Evolutionary conservation across 805 yeast species (phyloP), one percentile per base, ranked within the genome.

Genomic region (Metahyphopichia silvanorum): DNA sequence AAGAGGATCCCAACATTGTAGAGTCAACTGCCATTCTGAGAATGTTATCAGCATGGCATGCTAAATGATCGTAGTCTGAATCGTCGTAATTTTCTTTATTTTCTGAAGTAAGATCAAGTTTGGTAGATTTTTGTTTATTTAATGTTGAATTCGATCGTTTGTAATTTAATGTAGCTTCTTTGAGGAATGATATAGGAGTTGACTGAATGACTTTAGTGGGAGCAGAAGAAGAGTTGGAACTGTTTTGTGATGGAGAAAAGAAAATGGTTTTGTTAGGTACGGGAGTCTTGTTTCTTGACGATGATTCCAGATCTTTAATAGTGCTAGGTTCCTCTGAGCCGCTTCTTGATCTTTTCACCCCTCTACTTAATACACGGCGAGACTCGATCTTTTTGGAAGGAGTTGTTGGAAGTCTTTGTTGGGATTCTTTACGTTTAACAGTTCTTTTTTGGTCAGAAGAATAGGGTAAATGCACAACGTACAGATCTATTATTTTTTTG

Each of bases 21-120:
- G 73, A 60, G 38, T 67, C 73, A 29, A 67, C 66, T 4, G 73
- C 73, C 72, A 67, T 66, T 15, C 68, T 49, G 57, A 67, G 51
- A 34, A 67, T 67, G 34, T 63, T 64, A 31, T 66, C 66, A 2
- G 73, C 73, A 39, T 67, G 73, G 33, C 71, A 67, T 5, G 73
- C 73, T 37, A 67, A 55, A 14, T 57, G 57, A 41, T 67, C 73
- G 20, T 49, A 48, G 29, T 52, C 57, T 2, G 60, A 47, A 12
- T 43, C 50, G 14, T 55, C 60, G 1, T 16, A 32, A 32, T 27
- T 21, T 18, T 31, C 30, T 37, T 29, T 37, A 36, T 31, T 29
- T 18, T 32, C 37, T 23, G 31, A 24, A 13, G 23, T 22, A 10
- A 13, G 17, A 15, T 25, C 29, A 12, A 24, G 10, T 20, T 28